phyloP scores from a whole-genome alignment of 306 rosid genomes.

The Erythrophleum fordii region DNA sequence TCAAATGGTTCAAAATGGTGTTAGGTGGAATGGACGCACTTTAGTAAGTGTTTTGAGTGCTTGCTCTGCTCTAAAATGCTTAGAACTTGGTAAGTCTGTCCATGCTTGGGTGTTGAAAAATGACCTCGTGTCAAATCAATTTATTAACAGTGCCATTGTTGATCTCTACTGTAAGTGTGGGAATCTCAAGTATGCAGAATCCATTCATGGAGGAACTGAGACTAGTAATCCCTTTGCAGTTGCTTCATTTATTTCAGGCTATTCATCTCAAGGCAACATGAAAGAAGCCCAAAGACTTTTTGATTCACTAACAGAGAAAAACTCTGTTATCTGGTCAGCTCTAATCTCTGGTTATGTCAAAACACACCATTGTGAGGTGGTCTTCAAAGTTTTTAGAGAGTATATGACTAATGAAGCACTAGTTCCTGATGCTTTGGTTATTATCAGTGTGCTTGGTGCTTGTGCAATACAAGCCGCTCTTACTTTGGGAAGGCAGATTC shows the following conservation, averaged over 20 bases:
- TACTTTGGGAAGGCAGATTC: constrained; percentile 75
- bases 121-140: constrained; percentile 52
- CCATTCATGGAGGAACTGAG: constrained; percentile 42
- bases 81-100: constrained; percentile 61
- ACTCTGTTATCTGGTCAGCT: constrained; percentile 70
- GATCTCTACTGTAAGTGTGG: constrained; percentile 79
- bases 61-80: constrained; percentile 61
- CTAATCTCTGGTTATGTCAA: constrained; percentile 73
- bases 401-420: constrained; percentile 43
- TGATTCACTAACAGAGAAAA: constrained; percentile 60
- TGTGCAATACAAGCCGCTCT: constrained; percentile 75
- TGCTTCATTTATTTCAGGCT: constrained; percentile 63
- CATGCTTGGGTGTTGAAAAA: constrained; percentile 72
- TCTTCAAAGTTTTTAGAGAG: constrained; percentile 63
- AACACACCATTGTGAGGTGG: constrained; percentile 62
- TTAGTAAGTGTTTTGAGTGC: constrained; percentile 70
- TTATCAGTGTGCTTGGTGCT: constrained; percentile 62
- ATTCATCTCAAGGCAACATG: constrained; percentile 75
- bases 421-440: constrained; percentile 56
- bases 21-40: constrained; percentile 65
- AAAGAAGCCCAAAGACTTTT: constrained; percentile 62
- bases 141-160: constrained; percentile 68
- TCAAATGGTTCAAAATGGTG: constrained; percentile 56
- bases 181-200: constrained; percentile 68
- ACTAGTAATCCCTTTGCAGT: constrained; percentile 50